Percentiles rank a stretch among this genome's conserved stretches.
phyloP scores from a whole-genome alignment of 2,329 filamentous ascomycete species.

The Gnomoniopsis sp. region DNA sequence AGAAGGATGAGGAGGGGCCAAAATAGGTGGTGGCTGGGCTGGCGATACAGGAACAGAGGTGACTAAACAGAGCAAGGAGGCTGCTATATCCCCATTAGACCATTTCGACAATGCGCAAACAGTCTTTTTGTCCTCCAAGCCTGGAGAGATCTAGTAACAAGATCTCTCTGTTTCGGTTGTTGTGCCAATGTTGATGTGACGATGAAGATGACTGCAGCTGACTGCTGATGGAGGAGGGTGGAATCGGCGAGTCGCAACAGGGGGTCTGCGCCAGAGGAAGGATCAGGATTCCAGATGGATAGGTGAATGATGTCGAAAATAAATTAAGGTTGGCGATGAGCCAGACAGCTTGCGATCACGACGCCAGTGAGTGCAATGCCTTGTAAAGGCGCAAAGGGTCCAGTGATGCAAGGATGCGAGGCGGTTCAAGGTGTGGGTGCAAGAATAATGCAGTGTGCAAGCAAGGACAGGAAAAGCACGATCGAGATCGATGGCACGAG shows the following conservation, averaged over 20 bases:
- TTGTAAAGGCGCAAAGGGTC: background rate
- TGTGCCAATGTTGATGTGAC: background rate
- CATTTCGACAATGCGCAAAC: constrained; percentile 12
- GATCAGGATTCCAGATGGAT: background rate
- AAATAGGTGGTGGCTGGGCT: background rate
- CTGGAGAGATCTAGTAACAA: background rate
- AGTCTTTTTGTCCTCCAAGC: background rate
- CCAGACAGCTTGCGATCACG: constrained; percentile 7
- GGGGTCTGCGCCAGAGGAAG: background rate
- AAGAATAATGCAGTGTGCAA: background rate
- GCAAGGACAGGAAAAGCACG: no score
- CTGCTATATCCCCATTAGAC: constrained; percentile 1
- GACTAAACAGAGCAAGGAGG: background rate
- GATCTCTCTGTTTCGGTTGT: background rate
- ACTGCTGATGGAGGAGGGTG: constrained; percentile 5
- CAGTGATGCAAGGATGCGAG: constrained; percentile 9
- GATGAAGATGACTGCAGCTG: constrained; percentile 3
- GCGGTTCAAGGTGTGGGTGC: no score
- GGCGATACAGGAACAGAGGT: background rate
- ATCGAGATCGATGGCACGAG: no score
- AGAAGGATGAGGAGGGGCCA: background rate
- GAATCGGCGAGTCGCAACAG: background rate
- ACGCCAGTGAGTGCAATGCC: background rate
- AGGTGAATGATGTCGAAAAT: background rate
- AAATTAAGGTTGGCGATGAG: background rate